phyloP scores from a whole-genome alignment of 352 stramenopile genomes.

The Globisporangium spiculum region DNA sequence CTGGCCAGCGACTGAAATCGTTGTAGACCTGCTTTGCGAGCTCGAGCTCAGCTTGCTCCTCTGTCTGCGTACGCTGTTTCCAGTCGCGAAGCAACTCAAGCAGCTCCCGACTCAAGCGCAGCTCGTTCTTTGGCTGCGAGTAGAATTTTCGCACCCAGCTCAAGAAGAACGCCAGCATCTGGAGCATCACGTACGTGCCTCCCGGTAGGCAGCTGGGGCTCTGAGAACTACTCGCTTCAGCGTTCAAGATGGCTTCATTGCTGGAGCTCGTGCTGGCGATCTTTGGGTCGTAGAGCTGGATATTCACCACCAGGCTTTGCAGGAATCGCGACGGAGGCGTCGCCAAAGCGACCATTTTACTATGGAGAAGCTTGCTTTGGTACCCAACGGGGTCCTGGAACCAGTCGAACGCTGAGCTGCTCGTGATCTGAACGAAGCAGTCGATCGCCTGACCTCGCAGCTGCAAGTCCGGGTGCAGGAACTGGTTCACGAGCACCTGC shows the following conservation, averaged over 20 bases:
- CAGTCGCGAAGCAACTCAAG: constrained; percentile 27
- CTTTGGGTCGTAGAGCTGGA: constrained; percentile 18
- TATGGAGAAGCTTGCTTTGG: constrained; percentile 28
- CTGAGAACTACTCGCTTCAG: background rate
- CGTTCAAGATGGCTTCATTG: background rate
- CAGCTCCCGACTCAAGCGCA: constrained; percentile 34
- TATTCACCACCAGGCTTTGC: constrained; percentile 24
- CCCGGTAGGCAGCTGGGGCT: constrained; percentile 15
- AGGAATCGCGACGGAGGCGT: constrained; percentile 20
- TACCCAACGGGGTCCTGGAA: constrained; percentile 28
- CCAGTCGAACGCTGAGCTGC: constrained; percentile 36
- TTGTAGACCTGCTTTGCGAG: constrained; percentile 32
- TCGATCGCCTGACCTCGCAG: constrained; percentile 39
- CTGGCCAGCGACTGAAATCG: constrained; percentile 43
- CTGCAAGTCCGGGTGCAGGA: constrained; percentile 33
- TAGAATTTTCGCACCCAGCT: constrained; percentile 49
- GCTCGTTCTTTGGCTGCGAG: constrained; percentile 26
- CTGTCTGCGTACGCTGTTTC: constrained; percentile 15
- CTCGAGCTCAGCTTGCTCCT: constrained; percentile 22
- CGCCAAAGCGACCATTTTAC: constrained; percentile 31
- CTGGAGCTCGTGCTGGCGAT: background rate
- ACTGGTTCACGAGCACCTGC: constrained; percentile 27
- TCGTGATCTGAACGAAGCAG: constrained; percentile 43
- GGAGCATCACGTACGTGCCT: constrained; percentile 31
- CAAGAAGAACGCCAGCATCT: constrained; percentile 42